phyloP scores from a whole-genome alignment of 2,329 filamentous ascomycete species.

The Hymenoscyphus albidus region DNA sequence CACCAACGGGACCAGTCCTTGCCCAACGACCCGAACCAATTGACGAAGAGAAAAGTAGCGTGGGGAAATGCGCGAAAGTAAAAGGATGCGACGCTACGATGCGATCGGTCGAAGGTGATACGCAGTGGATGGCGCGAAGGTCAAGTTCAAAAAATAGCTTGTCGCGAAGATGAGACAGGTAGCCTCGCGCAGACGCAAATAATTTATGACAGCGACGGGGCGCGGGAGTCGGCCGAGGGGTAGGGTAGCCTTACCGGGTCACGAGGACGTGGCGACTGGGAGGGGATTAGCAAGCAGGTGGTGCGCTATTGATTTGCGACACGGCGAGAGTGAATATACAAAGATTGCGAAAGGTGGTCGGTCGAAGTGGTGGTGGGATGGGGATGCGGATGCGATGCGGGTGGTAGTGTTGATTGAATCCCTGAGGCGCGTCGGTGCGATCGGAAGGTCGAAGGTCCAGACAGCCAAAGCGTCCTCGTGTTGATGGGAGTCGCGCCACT shows the following conservation, averaged over 20 bases:
- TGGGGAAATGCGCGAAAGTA: background rate
- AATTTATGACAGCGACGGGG: background rate
- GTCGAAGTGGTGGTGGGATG: background rate
- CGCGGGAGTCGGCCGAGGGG: background rate
- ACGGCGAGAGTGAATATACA: background rate
- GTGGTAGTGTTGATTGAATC: background rate
- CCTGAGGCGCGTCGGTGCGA: background rate
- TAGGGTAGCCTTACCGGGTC: background rate
- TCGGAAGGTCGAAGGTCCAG: background rate
- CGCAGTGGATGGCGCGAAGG: background rate
- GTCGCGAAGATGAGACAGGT: background rate
- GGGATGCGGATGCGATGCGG: background rate
- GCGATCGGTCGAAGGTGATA: background rate
- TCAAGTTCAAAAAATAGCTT: background rate
- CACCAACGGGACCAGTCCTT: background rate
- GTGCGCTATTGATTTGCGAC: background rate
- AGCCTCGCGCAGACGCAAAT: background rate
- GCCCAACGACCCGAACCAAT: background rate
- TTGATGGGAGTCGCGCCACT: background rate
- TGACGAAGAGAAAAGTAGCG: background rate
- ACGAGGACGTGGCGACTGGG: background rate
- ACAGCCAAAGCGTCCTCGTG: slow-evolving; percentile 1
- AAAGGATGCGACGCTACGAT: background rate
- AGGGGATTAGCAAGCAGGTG: background rate
- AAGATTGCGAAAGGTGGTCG: background rate